A percentile compares a stretch with the other conserved stretches of the same genome.
phyloP scores from a whole-genome alignment of 208 protist genomes.

The Leishmania gerbilli region DNA sequence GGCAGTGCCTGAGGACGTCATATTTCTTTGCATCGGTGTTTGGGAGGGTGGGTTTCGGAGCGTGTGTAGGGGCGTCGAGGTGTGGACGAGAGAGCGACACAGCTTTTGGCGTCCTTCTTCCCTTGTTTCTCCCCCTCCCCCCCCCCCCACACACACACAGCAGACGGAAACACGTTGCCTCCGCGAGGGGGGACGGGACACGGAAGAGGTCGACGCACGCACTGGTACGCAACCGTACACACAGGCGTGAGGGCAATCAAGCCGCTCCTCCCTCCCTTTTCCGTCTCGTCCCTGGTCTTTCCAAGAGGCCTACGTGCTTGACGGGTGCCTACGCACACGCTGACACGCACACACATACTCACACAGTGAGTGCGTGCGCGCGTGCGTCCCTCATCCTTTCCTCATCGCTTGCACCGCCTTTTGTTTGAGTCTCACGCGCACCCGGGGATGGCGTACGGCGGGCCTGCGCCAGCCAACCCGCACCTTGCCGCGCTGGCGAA shows the following conservation, averaged over 20 bases:
- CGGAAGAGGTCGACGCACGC: too few species aligned
- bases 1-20: too few species aligned
- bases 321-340: not conserved
- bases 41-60: not conserved
- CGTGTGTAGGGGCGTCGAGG: too few species aligned
- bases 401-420: not conserved
- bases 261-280: too few species aligned
- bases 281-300: too few species aligned
- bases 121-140: too few species aligned
- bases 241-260: too few species aligned
- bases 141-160: not conserved
- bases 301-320: too few species aligned
- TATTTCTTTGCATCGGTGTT: not conserved
- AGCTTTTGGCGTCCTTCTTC: not conserved
- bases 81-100: not conserved
- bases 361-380: not conserved
- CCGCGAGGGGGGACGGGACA: too few species aligned
- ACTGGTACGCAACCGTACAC: too few species aligned
- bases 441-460: not conserved
- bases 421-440: not conserved
- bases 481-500: conserved; percentile 11
- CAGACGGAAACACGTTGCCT: too few species aligned
- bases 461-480: not conserved
- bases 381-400: not conserved
- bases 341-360: not conserved